phyloP scores from a whole-genome alignment of 345 rosid species.

The Syzygium jambos region DNA sequence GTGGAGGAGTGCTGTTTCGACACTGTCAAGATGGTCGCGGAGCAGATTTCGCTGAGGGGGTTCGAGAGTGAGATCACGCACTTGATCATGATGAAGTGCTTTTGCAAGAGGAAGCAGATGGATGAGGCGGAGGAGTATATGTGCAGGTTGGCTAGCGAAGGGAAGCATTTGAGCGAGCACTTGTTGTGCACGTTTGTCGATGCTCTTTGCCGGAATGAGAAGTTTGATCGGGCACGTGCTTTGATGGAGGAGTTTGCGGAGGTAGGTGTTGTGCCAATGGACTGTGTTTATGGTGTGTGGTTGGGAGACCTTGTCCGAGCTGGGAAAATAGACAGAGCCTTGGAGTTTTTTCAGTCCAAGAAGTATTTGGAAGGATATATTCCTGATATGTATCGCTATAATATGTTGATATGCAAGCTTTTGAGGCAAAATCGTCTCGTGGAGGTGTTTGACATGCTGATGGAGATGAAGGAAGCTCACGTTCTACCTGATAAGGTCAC shows the following conservation, averaged over 20 bases:
- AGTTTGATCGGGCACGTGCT: constrained; percentile 38
- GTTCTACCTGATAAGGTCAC: constrained; percentile 50
- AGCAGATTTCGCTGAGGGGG: constrained; percentile 52
- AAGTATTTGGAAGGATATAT: constrained; percentile 40
- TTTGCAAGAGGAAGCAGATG: constrained; percentile 46
- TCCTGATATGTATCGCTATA: constrained; percentile 48
- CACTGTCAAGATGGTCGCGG: constrained; percentile 27
- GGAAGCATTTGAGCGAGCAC: constrained; percentile 12
- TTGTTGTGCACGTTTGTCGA: constrained; percentile 31
- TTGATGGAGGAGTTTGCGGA: constrained; percentile 47
- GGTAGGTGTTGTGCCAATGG: constrained; percentile 25
- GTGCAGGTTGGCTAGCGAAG: constrained; percentile 14
- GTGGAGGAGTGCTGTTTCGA: constrained; percentile 55
- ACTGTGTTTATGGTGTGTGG: constrained; percentile 55
- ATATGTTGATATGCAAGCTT: constrained; percentile 43
- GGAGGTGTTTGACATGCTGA: constrained; percentile 55
- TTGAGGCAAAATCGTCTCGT: constrained; percentile 43
- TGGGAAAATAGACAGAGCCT: constrained; percentile 38
- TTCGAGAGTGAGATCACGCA: constrained; percentile 35
- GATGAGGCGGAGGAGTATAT: constrained; percentile 51
- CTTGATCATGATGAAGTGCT: constrained; percentile 46
- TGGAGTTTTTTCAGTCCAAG: constrained; percentile 45
- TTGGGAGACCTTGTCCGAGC: constrained; percentile 35
- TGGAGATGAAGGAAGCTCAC: constrained; percentile 54
- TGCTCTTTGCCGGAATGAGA: constrained; percentile 34